phyloP scores from a whole-genome alignment of 2,329 filamentous ascomycete genomes.

The Claviceps maximensis region DNA sequence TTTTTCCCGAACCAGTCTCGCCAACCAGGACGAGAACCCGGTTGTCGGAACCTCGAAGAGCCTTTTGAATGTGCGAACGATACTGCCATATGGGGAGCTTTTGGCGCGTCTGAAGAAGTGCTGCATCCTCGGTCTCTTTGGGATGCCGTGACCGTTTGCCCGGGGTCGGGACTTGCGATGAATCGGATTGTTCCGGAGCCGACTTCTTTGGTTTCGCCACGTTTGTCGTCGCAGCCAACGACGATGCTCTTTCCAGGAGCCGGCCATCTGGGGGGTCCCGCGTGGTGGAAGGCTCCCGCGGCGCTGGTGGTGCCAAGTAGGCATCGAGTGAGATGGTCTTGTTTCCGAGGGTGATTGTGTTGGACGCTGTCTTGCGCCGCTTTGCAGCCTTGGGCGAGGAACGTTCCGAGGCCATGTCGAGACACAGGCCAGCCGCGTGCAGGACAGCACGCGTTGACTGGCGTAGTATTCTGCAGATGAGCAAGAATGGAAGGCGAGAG shows the following conservation, averaged over 20 bases:
- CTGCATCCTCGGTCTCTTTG: slow-evolving; percentile 16
- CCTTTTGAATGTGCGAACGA: slow-evolving; percentile 52
- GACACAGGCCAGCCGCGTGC: background rate
- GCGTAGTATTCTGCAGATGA: too few relatives aligned
- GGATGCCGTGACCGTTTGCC: slow-evolving; percentile 3
- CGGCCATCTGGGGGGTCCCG: background rate
- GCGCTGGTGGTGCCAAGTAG: slow-evolving; percentile 27
- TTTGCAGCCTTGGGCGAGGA: slow-evolving; percentile 18
- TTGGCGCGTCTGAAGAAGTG: slow-evolving; percentile 38
- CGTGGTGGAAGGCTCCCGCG: background rate
- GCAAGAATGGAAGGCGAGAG: too few relatives aligned
- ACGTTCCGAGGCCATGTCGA: slow-evolving; percentile 1
- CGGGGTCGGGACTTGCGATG: background rate
- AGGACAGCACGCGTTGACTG: too few relatives aligned
- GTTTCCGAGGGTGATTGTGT: slow-evolving; percentile 32
- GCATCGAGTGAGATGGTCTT: slow-evolving; percentile 36
- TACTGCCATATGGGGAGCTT: slow-evolving; percentile 71
- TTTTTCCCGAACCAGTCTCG: slow-evolving; percentile 94
- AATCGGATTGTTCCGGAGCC: background rate
- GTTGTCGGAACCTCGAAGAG: slow-evolving; percentile 40
- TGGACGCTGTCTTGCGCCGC: slow-evolving; percentile 23
- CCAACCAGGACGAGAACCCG: slow-evolving; percentile 77
- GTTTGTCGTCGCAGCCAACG: background rate
- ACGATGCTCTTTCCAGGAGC: background rate
- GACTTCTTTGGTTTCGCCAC: background rate